Evolutionary conservation across 345 rosid genomes (phyloP).

Genomic region (Pugionium dolabratum): DNA sequence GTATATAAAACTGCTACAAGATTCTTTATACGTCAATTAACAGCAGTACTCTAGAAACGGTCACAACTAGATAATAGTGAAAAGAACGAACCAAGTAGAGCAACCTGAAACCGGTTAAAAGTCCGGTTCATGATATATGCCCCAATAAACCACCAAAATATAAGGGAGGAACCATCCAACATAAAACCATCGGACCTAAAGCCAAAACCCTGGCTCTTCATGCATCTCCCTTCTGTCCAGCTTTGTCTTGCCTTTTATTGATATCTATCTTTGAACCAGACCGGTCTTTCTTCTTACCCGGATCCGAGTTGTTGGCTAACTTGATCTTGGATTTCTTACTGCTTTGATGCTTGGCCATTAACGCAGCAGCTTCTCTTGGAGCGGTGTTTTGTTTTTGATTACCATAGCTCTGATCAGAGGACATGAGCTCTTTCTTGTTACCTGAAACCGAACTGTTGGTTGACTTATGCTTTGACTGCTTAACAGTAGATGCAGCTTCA

Average conservation of each 20-base stretch:
- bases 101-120: slow-evolving; percentile 35
- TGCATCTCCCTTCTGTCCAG: slow-evolving; percentile 28
- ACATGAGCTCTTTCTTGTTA: slow-evolving; percentile 38
- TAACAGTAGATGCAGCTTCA: slow-evolving; percentile 25
- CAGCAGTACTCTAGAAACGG: slow-evolving; percentile 13
- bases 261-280: slow-evolving; percentile 29
- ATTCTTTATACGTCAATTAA: neutral
- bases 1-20: slow-evolving; percentile 19
- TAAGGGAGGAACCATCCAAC: slow-evolving; percentile 22
- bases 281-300: slow-evolving; percentile 21
- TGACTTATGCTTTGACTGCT: slow-evolving; percentile 22
- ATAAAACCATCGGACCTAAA: neutral
- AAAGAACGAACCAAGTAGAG: too few relatives aligned
- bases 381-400: slow-evolving; percentile 23
- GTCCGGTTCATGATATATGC: slow-evolving; percentile 19
- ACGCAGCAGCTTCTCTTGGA: slow-evolving; percentile 22
- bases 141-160: slow-evolving; percentile 18
- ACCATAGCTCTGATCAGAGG: slow-evolving; percentile 14
- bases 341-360: slow-evolving; percentile 22
- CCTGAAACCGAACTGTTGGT: slow-evolving; percentile 2
- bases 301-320: slow-evolving; percentile 26
- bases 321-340: slow-evolving; percentile 30
- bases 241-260: slow-evolving; percentile 30
- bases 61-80: neutral
- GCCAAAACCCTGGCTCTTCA: slow-evolving; percentile 5